Percentiles rank a stretch among this genome's conserved stretches.
Evolutionary conservation across 306 rosid species (phyloP).

Genomic region (Sphenostylis stenocarpa): DNA sequence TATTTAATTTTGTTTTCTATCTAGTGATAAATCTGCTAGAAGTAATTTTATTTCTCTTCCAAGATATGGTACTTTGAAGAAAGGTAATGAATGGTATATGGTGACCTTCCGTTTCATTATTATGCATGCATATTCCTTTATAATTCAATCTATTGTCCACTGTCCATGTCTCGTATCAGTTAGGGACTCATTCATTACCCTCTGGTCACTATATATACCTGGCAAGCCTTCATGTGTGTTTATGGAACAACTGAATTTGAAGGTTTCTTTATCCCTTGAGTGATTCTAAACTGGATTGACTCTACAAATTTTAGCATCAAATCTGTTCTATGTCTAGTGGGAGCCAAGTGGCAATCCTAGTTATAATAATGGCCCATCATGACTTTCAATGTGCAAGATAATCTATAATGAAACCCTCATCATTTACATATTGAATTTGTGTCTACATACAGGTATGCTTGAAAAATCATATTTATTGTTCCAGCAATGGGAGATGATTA

Average conservation of each 20-base stretch:
- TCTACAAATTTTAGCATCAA: neutral
- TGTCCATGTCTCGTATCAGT: neutral
- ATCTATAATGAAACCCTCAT: neutral
- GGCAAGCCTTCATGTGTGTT: neutral
- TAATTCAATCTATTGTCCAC: neutral
- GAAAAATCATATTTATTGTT: slow-evolving; percentile 9
- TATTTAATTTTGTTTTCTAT: neutral
- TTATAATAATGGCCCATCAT: neutral
- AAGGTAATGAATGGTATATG: neutral
- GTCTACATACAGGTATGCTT: slow-evolving; percentile 14
- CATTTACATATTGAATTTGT: slow-evolving; percentile 7
- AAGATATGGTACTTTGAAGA: neutral
- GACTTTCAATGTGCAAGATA: neutral
- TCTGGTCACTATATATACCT: neutral
- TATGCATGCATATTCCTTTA: neutral
- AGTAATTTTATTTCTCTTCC: neutral
- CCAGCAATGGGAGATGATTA: slow-evolving; percentile 22
- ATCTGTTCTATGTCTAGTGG: neutral
- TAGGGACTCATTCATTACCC: neutral
- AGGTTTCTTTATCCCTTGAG: neutral
- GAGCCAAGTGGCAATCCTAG: neutral
- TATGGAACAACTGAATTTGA: neutral
- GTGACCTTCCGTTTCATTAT: neutral
- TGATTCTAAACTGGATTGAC: neutral
- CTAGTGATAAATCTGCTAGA: neutral